Evolutionary conservation across 2,329 filamentous ascomycete genomes (phyloP), one percentile per base, ranked within the genome.

Genomic region (Penicillium janthinellum): DNA sequence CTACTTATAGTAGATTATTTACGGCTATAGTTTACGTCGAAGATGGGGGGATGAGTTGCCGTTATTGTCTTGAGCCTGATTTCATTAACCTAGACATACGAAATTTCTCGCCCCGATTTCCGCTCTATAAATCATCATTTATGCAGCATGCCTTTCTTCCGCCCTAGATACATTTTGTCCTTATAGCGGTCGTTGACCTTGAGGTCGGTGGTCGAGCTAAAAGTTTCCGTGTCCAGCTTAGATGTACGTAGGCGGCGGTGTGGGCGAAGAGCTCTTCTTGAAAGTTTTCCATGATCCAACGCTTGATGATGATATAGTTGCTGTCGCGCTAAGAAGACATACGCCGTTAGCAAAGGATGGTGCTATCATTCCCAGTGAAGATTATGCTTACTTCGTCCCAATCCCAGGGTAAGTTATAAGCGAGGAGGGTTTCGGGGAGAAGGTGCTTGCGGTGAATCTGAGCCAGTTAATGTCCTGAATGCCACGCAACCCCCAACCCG

Each of bases 261-360:
- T 92, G 89, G 47, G 85, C 83, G 83, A 90, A 93, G 51, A 92
- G 83, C 58, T 86, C 79, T 59, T 91, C 84, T 69, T 91, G 90
- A 71, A 91, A 85, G 62, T 85, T 83, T 66, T 91, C 87, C 4
- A 86, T 84, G 54, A 92, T 86, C 86, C 86, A 90, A 57, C 86
- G 82, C 75, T 89, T 90, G 77, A 92, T 89, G 60, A 93, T 75
- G 57, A 92, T 80, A 66, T 86, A 92, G 49, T 89, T 86, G 17
- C 85, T 83, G 68, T 92, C 88, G 53, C 65, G 67, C 78, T 81
- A 54, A 41, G 6, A 41, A 22, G 20, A 42, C 37, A 2, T n/a
- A 20, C 17, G 25, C 15, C 2, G 15, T 14, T 35, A 51, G 20
- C 22, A 17, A 17, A 20, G 42, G 5, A 11, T 14, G 35, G 17